These are phyloP conservation scores for Stipa capillata DNA, from an alignment of 176 grass and related monocot species.

Conservation along the genomic window DNA sequence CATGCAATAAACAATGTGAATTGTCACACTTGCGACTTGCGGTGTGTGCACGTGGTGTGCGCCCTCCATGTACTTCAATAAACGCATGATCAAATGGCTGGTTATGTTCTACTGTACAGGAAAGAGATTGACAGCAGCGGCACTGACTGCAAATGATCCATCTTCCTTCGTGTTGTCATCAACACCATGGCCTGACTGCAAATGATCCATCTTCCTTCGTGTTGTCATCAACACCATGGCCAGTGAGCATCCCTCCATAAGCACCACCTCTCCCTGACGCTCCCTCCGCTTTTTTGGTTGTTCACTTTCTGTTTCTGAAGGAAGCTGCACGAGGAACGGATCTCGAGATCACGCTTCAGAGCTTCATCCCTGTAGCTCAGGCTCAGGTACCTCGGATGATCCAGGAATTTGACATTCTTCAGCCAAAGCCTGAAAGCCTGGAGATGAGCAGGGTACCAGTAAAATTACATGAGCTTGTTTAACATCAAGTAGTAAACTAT, in stretches of 20 bases:
- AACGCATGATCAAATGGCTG: background rate
- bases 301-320: slow-evolving; percentile 10
- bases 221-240: slow-evolving; percentile 63
- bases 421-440: slow-evolving; percentile 81
- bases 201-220: background rate
- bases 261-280: slow-evolving; percentile 37
- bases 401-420: slow-evolving; percentile 79
- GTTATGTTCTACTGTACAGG: background rate
- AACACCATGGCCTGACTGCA: slow-evolving; percentile 84
- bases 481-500: background rate
- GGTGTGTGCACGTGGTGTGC: too few relatives aligned
- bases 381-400: slow-evolving; percentile 66
- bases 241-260: slow-evolving; percentile 79
- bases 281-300: background rate
- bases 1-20: background rate
- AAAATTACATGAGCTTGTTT: background rate
- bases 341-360: slow-evolving; percentile 37
- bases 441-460: background rate
- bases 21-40: background rate
- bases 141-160: background rate
- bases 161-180: slow-evolving; percentile 1
- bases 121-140: background rate
- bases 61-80: too few relatives aligned
- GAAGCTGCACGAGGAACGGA: slow-evolving; percentile 24
- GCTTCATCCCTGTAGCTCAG: slow-evolving; percentile 61